phyloP scores from a whole-genome alignment of 345 rosid species.

The Eutrema yunnanense region DNA sequence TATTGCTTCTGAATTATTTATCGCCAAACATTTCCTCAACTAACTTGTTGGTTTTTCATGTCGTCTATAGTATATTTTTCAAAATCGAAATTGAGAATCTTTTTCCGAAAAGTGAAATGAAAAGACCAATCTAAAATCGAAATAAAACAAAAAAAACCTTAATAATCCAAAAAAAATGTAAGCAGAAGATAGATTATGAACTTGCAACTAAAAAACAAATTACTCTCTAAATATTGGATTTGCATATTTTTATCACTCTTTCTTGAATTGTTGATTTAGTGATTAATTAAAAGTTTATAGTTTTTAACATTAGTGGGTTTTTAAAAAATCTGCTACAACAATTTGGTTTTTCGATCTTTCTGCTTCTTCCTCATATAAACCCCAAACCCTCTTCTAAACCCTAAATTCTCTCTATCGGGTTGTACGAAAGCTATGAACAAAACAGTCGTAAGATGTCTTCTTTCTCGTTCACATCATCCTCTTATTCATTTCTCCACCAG shows the following conservation, averaged over 20 bases:
- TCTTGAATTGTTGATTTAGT: neutral
- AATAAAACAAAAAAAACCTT: neutral
- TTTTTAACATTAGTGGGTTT: too few relatives aligned
- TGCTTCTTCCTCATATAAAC: constrained; percentile 10
- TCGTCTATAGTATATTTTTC: neutral
- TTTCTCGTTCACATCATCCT: constrained; percentile 30
- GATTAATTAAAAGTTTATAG: neutral
- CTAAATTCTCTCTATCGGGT: neutral
- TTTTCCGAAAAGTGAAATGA: neutral
- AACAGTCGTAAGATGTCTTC: constrained; percentile 27
- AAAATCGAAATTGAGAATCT: neutral
- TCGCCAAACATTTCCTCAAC: neutral
- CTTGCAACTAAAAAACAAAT: neutral
- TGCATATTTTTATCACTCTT: neutral
- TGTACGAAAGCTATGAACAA: constrained; percentile 27
- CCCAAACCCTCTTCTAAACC: constrained; percentile 20
- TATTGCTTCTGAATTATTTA: neutral
- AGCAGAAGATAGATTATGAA: neutral
- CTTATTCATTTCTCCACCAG: constrained; percentile 10
- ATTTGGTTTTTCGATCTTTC: neutral
- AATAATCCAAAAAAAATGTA: too few relatives aligned
- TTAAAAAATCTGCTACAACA: neutral
- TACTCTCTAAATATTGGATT: neutral
- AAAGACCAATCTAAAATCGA: neutral
- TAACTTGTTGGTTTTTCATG: neutral